Base-by-base conservation (phyloP, 352 stramenopile genomes). In the Phytophthora podocarpi region DNA sequence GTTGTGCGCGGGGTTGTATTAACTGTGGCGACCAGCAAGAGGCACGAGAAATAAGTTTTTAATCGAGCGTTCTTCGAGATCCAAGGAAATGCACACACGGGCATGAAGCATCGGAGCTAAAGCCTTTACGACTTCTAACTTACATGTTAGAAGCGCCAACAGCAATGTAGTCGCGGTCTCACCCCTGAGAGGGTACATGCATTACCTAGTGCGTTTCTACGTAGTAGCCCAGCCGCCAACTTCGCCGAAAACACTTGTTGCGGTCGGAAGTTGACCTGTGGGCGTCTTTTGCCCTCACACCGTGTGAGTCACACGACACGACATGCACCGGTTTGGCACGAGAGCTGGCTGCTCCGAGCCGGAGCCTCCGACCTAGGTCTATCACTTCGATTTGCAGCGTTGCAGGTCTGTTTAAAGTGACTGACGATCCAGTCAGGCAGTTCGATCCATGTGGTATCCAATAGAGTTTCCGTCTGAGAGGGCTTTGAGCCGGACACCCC, bases 231-330 rank as follows among this genome's bases (percentile, higher is more conserved):
- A 53, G 43, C 51, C 8, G 28, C 31, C 13, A 27, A 30, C 37
- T 67, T 67, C 59, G 50, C 30, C 5, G 12, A 57, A 67, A 67
- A 51, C 59, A 67, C 59, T 67, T 67, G 59, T 42, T 51, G 8
- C 16, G 2, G 2, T 34, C 15, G n/a, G 41, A 52, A 37, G 53
- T 54, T 53, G 31, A 30, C 30, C 20, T 27, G 13, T 27, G n/a
- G 34, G 23, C 24, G 11, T 28, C 35, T 46, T 57, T 46, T 56
- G 35, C 15, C 18, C 45, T 1, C 31, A 31, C 23, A 31, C 30
- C n/a, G n/a, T n/a, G n/a, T n/a, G n/a, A n/a, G n/a, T n/a, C n/a
- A n/a, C n/a, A n/a, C n/a, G 28, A 43, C 31, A 36, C 42, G 28
- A 49, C n/a, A 26, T 49, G 30, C 46, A 43, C 20, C 28, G 28